A percentile compares a stretch with the other conserved stretches of the same genome.
phyloP scores from a whole-genome alignment of 2,329 filamentous ascomycete species.

The Colletotrichum viniferum region DNA sequence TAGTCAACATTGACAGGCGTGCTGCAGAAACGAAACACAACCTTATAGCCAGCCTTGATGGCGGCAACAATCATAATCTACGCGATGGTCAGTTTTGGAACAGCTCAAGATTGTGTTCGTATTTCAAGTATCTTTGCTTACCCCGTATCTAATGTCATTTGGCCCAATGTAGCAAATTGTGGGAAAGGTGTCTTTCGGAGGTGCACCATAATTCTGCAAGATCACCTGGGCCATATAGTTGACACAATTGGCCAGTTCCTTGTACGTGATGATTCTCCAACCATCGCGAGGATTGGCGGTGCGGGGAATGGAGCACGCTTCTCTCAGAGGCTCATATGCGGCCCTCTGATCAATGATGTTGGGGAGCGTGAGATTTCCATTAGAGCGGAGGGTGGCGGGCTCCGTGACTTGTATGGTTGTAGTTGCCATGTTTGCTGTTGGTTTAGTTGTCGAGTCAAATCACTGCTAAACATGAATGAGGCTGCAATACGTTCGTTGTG shows the following conservation, averaged over 20 bases:
- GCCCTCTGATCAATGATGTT: slow-evolving; percentile 43
- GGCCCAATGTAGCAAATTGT: slow-evolving; percentile 52
- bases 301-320: slow-evolving; percentile 37
- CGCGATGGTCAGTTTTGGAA: not conserved
- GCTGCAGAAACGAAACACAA: not conserved
- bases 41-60: slow-evolving; percentile 38
- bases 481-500: rapidly evolving
- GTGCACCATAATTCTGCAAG: slow-evolving; percentile 29
- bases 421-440: not conserved
- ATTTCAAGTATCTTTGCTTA: not conserved
- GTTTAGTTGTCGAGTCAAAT: not conserved
- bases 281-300: slow-evolving; percentile 41
- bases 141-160: slow-evolving; percentile 41
- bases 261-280: slow-evolving; percentile 41
- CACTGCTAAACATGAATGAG: not conserved
- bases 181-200: slow-evolving; percentile 30
- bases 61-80: slow-evolving; percentile 37
- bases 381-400: not conserved
- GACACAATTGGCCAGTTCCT: slow-evolving; percentile 41
- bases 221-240: slow-evolving; percentile 41
- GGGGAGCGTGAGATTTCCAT: slow-evolving; percentile 33
- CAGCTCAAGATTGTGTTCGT: not conserved
- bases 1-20: slow-evolving; percentile 33
- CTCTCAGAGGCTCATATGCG: slow-evolving; percentile 32
- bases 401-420: not conserved